Percentiles rank a stretch among this genome's conserved stretches.
These are phyloP conservation scores for Aethionema arabicum DNA, from an alignment of 345 rosid genomes.

Conservation along the genomic window DNA sequence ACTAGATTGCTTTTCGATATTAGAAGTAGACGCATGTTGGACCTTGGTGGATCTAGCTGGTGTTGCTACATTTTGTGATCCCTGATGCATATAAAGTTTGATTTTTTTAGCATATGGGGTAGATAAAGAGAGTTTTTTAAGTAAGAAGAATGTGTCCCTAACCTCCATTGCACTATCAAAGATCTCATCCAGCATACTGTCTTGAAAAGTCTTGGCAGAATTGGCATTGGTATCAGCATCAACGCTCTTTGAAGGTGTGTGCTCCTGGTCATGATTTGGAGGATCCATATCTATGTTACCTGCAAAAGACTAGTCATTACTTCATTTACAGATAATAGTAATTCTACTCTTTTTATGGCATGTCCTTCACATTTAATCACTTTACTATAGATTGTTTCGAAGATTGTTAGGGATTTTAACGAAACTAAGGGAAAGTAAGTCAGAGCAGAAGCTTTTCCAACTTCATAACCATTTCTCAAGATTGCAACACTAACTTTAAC, in stretches of 20 bases:
- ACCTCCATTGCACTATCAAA: slow-evolving; percentile 44
- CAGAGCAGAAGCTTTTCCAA: no score
- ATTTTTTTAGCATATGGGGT: not conserved
- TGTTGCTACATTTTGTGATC: not conserved
- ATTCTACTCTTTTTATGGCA: no score
- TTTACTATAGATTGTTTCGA: no score
- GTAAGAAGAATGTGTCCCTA: slow-evolving; percentile 33
- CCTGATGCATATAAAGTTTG: not conserved
- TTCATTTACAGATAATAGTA: no score
- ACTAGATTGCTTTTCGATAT: slow-evolving; percentile 11
- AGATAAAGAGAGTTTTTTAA: not conserved
- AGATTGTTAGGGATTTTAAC: no score
- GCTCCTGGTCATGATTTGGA: slow-evolving; percentile 35
- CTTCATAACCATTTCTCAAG: no score
- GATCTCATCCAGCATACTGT: slow-evolving; percentile 57
- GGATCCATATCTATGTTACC: slow-evolving; percentile 42
- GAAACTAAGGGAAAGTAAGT: no score
- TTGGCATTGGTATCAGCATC: slow-evolving; percentile 25
- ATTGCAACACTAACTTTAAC: no score
- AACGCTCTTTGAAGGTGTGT: slow-evolving; percentile 28
- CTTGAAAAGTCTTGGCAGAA: slow-evolving; percentile 36
- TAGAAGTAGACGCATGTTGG: not conserved
- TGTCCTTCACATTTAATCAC: no score
- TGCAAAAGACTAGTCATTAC: slow-evolving; percentile 20
- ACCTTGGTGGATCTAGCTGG: no score